A percentile compares a stretch with the other conserved stretches of the same genome.
These are phyloP conservation scores for Candida taoyuanica DNA, from an alignment of 805 yeast species.

Conservation along the genomic window DNA sequence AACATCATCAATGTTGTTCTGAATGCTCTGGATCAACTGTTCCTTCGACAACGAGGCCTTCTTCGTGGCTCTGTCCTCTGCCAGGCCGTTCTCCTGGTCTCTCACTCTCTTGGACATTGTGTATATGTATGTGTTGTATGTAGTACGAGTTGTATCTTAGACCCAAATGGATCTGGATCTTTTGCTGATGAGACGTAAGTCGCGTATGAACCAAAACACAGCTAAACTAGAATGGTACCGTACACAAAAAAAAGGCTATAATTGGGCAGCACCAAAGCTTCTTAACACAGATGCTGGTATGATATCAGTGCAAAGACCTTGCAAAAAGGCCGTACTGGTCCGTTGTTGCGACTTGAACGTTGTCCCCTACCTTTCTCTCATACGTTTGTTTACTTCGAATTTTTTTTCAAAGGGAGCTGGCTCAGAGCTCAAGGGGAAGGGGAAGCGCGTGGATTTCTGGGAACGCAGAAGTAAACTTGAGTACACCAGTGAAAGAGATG, in stretches of 20 bases:
- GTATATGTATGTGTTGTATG: background rate
- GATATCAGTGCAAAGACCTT: background rate
- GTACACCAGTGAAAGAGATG: background rate
- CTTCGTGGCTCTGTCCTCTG: slow-evolving; percentile 16
- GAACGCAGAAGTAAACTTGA: slow-evolving; percentile 11
- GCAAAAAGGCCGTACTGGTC: background rate
- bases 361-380: background rate
- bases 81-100: slow-evolving; percentile 15
- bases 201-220: background rate
- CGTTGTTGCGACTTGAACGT: background rate
- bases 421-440: too few species aligned
- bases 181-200: background rate
- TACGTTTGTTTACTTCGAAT: slow-evolving; percentile 8
- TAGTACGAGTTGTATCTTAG: too few species aligned
- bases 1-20: slow-evolving; percentile 10
- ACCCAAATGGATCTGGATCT: background rate
- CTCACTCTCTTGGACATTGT: slow-evolving; percentile 18
- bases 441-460: slow-evolving; percentile 15
- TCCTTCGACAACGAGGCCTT: slow-evolving; percentile 20
- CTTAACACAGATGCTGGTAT: too few species aligned
- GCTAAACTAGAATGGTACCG: too few species aligned
- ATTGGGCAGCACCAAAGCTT: too few species aligned
- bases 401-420: slow-evolving; percentile 8
- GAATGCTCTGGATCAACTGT: slow-evolving; percentile 18
- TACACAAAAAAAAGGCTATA: too few species aligned